Base-by-base conservation (phyloP, 2,329 filamentous ascomycete species). In the Orbilia quercus region DNA sequence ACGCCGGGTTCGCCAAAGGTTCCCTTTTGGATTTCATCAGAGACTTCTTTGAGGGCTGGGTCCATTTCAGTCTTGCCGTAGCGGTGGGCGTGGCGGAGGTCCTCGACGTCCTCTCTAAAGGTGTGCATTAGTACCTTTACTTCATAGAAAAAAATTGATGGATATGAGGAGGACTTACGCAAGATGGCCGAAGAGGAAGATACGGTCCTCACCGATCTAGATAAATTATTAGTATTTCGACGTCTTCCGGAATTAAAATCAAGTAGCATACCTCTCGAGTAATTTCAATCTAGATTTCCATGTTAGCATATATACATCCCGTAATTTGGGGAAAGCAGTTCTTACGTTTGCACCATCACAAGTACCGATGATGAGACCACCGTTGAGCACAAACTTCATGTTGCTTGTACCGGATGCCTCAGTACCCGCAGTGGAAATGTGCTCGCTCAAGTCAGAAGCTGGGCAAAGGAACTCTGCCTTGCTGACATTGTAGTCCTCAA, bases 301-400 rank as follows among this genome's bases (percentile, higher is more conserved):
- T 3, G 34, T 50, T 14, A 55, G 20, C 45, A 25, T 34, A 1
- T 9, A 9, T 16, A 45, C 60, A 47, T 78, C 40, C 20, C 4
- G 40, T n/a, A 34, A n/a, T 22, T 38, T 11, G 38, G 75, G 44
- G 57, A 12, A 14, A 55, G n/a, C 22, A 22, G n/a, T 18, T 9
- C 89, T 85, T 85, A 95, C 92, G 79, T 99, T 99, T 75, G 95
- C 95, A 80, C 95, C 95, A 79, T 99, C 95, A 80, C 94, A 97
- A 18, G 95, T 99, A 78, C 95, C 95, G 77, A 99, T 99, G 79
- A 99, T 96, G 74, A 99, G 84, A 75, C 95, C 95, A 76, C 95
- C 95, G 79, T 98, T 99, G 79, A 99, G 85, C 12, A 97, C 95
- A 81, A 99, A 99, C 82, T 99, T 99, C 95, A 99, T 99, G 87